Base-by-base conservation (phyloP, 352 stramenopile species). In the Globisporangium nodosum region DNA sequence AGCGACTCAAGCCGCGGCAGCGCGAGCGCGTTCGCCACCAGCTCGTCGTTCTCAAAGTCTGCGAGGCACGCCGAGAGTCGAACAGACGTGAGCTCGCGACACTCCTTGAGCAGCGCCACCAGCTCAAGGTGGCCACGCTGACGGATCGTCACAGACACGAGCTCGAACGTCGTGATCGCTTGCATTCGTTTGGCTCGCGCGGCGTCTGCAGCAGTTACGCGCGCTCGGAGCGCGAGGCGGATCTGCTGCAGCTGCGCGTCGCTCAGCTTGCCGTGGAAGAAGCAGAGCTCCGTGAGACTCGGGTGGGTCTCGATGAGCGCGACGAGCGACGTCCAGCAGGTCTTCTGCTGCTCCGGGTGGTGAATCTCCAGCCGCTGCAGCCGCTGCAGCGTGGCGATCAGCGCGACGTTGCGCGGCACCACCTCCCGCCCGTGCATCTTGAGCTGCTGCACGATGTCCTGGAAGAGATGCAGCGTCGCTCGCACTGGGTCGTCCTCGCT, bases 231-330 rank as follows among this genome's bases (percentile, higher is more conserved):
- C 6, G 65, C 71, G 0, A 42, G 27, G 21, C 67, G 68, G 31
- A 88, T 66, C 37, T 76, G 66, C 30, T 65, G 64, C 3, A 93
- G 49, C 21, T 85, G 67, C 6, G 48, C 50, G 51, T 83, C 68
- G 51, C 55, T 71, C 37, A 91, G 57, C 30, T 84, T 85, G 20
- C 83, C 83, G 49, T 93, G 83, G 33, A 91, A 93, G 52, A 90
- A 87, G 12, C 77, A 70, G 16, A 93, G 50, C 39, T 87, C 74
- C 0, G 57, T 55, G 1, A 93, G 60, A 16, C 69, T 57, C 30
- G 56, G 43, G 39, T 79, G 64, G 3, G 52, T 27, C 45, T 70
- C 59, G 12, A 87, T 63, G 24, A 87, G 58, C 6, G 43, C 59
- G 11, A 52, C 50, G 50, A 71, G 71, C 13, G 69, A 86, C n/a